phyloP scores from a whole-genome alignment of 2,329 filamentous ascomycete genomes.

The Cladosporium austrohemisphaericum region DNA sequence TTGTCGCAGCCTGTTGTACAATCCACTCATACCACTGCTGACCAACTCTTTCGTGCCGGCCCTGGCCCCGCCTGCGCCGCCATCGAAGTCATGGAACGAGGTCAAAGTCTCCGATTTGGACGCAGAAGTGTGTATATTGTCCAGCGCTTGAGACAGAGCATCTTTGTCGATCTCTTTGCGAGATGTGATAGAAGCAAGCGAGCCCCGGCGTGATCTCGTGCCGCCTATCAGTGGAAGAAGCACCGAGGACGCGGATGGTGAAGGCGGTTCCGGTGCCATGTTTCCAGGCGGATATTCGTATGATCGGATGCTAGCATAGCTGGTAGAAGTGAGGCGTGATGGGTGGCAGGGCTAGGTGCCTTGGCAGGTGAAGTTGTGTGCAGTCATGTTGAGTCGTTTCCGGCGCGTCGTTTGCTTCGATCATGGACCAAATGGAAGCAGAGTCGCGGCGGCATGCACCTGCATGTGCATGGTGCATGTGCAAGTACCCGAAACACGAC shows the following conservation, averaged over 20 bases:
- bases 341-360: background rate
- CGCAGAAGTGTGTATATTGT: constrained; percentile 85
- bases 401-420: constrained; percentile 4
- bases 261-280: constrained; percentile 28
- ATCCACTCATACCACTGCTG: constrained; percentile 61
- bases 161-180: constrained; percentile 59
- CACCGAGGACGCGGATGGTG: constrained; percentile 27
- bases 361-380: background rate
- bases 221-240: constrained; percentile 31
- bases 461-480: background rate
- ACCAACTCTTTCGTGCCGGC: constrained; percentile 35
- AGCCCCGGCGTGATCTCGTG: constrained; percentile 35
- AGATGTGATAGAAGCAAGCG: constrained; percentile 38
- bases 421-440: background rate
- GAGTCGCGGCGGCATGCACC: constrained; percentile 6
- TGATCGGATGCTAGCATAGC: constrained; percentile 15
- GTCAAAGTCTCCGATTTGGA: constrained; percentile 80
- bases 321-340: constrained; percentile 13
- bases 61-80: constrained; percentile 49
- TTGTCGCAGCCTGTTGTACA: constrained; percentile 75
- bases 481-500: background rate
- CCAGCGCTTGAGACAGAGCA: constrained; percentile 70
- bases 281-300: constrained; percentile 6
- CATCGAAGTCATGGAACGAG: constrained; percentile 91
- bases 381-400: background rate